Evolutionary conservation across 495 filamentous ascomycete genomes (phyloP).

Genomic region (Talaromyces ruber): DNA sequence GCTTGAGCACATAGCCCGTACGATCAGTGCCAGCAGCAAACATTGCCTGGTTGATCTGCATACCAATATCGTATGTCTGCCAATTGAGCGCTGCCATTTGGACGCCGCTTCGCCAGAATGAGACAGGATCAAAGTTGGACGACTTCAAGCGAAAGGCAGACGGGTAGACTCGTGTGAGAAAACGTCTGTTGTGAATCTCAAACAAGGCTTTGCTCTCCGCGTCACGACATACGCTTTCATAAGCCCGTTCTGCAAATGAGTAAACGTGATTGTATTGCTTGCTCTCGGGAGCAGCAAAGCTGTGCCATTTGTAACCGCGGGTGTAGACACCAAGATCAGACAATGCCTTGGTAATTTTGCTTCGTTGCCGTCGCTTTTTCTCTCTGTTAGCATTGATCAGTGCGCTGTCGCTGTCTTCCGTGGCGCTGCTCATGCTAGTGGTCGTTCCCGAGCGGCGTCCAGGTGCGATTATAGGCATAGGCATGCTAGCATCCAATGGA

Average conservation of each 20-base stretch:
- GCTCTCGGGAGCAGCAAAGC: slow-evolving; percentile 66
- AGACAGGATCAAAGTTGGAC: slow-evolving; percentile 84
- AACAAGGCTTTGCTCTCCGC: slow-evolving; percentile 64
- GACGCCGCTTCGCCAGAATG: slow-evolving; percentile 89
- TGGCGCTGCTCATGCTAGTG: slow-evolving; percentile 49
- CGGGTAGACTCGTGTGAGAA: slow-evolving; percentile 91
- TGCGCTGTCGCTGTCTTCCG: slow-evolving; percentile 55
- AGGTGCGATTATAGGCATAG: slow-evolving; percentile 32
- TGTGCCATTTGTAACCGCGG: slow-evolving; percentile 73
- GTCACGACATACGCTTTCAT: slow-evolving; percentile 65
- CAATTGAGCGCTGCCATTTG: slow-evolving; percentile 97
- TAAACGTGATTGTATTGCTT: slow-evolving; percentile 86
- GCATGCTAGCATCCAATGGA: slow-evolving; percentile 17
- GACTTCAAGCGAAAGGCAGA: slow-evolving; percentile 69
- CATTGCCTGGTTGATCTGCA: slow-evolving; percentile 97
- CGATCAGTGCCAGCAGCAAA: slow-evolving; percentile 86
- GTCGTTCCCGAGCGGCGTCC: slow-evolving; percentile 45
- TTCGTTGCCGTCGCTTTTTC: slow-evolving; percentile 55
- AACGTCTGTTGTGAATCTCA: slow-evolving; percentile 80
- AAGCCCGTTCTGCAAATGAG: slow-evolving; percentile 82
- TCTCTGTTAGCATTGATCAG: slow-evolving; percentile 30
- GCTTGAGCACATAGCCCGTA: slow-evolving; percentile 90
- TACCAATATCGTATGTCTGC: slow-evolving; percentile 92
- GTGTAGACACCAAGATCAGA: slow-evolving; percentile 87
- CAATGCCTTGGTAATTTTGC: slow-evolving; percentile 77